Base-by-base conservation (phyloP, 352 stramenopile species). In the Halophytophthora batemanensis region DNA sequence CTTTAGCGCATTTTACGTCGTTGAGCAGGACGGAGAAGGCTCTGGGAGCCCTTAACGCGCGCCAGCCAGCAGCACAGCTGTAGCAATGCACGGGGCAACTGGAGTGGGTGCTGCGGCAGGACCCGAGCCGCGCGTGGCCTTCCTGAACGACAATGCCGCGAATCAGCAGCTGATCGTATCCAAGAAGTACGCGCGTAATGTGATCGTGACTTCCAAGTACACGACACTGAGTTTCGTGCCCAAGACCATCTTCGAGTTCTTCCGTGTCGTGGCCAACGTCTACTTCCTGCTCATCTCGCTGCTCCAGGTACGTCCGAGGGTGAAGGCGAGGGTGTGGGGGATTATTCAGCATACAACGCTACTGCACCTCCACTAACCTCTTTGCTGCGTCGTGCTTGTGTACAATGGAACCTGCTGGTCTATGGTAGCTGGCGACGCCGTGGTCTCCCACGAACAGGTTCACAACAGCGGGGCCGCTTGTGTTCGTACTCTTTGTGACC, bases 261-360 rank as follows among this genome's bases (percentile, higher is more conserved):
- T 98, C 66, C 84, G 91, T 25, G 75, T 93, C 49, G 87, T 96
- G 40, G 92, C 88, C 25, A 98, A 98, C 61, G 70, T 98, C 53
- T 98, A 98, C 71, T 98, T 98, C 65, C 64, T 98, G n/a, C 68
- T 90, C 31, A 94, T 98, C 36, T 94, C 88, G 10, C 50, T 93
- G 29, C 77, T 98, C 14, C 96, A 98, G 71, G 71, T 81, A 40
- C 39, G n/a, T n/a, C n/a, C n/a, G n/a, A n/a, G n/a, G n/a, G n/a
- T n/a, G n/a, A n/a, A n/a, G n/a, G n/a, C n/a, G n/a, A n/a, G n/a
- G n/a, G n/a, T n/a, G n/a, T n/a, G n/a, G n/a, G n/a, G n/a, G n/a
- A n/a, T n/a, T n/a, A n/a, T n/a, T n/a, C n/a, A n/a, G n/a, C 14
- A 25, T 18, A 17, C 6, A 22, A 17, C 21, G 8, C 25, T 8